Conservation (phyloP, 371 early-diverging fungal species). For the Mucor ambiguus region DNA sequence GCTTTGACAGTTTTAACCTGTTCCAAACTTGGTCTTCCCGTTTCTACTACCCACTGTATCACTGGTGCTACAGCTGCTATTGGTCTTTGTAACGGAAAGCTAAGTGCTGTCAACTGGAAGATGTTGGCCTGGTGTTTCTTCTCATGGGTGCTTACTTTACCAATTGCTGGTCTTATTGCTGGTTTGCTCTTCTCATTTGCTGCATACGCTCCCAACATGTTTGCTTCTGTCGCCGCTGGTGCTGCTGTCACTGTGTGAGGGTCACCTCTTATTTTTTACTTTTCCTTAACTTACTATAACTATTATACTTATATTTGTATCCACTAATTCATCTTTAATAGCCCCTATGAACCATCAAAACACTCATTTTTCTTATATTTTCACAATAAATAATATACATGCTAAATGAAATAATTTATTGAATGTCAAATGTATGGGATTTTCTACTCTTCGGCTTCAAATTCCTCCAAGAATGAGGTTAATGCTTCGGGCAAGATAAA, state of each 20-base stretch:
- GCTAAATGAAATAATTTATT: neutral
- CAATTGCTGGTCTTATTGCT: slow-evolving; percentile 68
- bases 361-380: neutral
- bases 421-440: neutral
- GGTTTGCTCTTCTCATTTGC: slow-evolving; percentile 60
- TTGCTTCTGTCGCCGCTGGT: neutral
- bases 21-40: slow-evolving; percentile 80
- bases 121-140: slow-evolving; percentile 70
- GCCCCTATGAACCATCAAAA: neutral
- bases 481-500: slow-evolving; percentile 48
- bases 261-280: neutral
- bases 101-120: slow-evolving; percentile 81
- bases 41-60: slow-evolving; percentile 92
- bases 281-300: neutral
- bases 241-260: neutral
- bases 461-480: slow-evolving; percentile 45
- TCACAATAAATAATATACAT: neutral
- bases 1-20: slow-evolving; percentile 86
- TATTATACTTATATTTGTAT: neutral
- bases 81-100: slow-evolving; percentile 81
- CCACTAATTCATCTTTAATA: neutral
- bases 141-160: slow-evolving; percentile 85
- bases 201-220: slow-evolving; percentile 11
- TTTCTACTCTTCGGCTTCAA: slow-evolving; percentile 21
- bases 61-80: slow-evolving; percentile 84